Evolutionary conservation across 805 yeast species (phyloP), one percentile per base, ranked within the genome.

Genomic region (Pichia insulana): DNA sequence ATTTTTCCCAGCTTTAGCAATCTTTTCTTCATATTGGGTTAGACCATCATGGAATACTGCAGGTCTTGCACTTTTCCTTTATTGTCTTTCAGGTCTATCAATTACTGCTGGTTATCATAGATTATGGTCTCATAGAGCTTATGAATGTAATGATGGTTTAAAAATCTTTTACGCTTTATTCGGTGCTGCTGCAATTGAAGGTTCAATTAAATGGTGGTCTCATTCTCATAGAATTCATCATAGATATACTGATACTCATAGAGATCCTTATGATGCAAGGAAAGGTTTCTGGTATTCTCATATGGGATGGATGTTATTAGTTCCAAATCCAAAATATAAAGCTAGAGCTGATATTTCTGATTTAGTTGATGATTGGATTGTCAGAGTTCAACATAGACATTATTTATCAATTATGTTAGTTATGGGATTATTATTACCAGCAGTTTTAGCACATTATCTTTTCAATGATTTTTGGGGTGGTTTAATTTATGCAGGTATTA

Each of bases 131-230:
- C 94, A 84, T 63, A 77, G 80, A 59, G 69, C 90, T 16, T 83
- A 78, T 55, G 71, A 71, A 42, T 88, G 83, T 13, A 70, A 67
- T 46, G 59, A 70, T 56, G 80, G 85, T 13, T 68, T 80, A 34
- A 73, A 78, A 51, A 55, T 81, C 34, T 75, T 80, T 51, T 82
- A 65, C 57, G 94, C 90, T 6, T 61, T 81, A 22, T 83, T 83
- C 54, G 94, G 94, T 49, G 86, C 90, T 28, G 83, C 88, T 34
- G 77, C 88, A 42, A 78, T 83, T 38, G 88, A 83, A 62, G 94
- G 94, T 50, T 82, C 90, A 34, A 78, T 83, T 61, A 83, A 83
- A 63, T 83, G 92, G 92, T 84, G 94, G 94, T 76, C 82, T 37
- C 92, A 83, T 60, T 73, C 83, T 40, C 94, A 84, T 65, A 75